phyloP scores from a whole-genome alignment of 495 filamentous ascomycete species.

The Aspergillus ostianus region DNA sequence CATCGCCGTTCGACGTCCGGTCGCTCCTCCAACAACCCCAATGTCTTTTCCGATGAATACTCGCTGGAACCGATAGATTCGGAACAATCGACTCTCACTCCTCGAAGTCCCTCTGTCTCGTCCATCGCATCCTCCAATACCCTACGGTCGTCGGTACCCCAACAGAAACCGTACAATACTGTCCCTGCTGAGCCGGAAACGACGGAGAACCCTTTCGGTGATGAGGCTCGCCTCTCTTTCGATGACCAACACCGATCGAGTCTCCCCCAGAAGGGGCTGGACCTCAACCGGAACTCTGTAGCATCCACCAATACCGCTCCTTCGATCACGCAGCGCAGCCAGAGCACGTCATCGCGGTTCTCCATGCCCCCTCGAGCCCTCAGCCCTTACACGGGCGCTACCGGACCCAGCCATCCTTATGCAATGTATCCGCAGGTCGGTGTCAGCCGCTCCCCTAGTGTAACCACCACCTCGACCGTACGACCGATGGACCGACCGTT shows the following conservation, averaged over 20 bases:
- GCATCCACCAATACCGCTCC: constrained; percentile 32
- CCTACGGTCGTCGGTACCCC: constrained; percentile 29
- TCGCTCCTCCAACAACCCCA: constrained; percentile 43
- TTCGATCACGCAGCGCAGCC: constrained; percentile 37
- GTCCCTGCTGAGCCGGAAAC: constrained; percentile 26
- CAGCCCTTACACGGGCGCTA: constrained; percentile 54
- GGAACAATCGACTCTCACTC: constrained; percentile 33
- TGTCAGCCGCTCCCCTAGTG: constrained; percentile 60
- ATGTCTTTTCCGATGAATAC: constrained; percentile 55
- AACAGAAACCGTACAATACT: constrained; percentile 27
- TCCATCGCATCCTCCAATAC: constrained; percentile 38
- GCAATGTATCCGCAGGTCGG: constrained; percentile 55
- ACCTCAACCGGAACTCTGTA: constrained; percentile 34
- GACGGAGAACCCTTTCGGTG: constrained; percentile 43
- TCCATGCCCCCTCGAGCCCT: constrained; percentile 46
- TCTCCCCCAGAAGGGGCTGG: constrained; percentile 39
- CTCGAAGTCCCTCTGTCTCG: constrained; percentile 31
- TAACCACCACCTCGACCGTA: constrained; percentile 60
- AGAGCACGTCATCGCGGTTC: constrained; percentile 44
- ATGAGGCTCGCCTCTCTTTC: constrained; percentile 39
- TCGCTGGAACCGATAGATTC: constrained; percentile 45
- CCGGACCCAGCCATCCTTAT: constrained; percentile 56
- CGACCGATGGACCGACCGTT: constrained; percentile 58
- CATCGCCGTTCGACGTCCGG: constrained; percentile 33
- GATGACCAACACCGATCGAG: constrained; percentile 41